Conservation (phyloP, 2,329 filamentous ascomycete genomes). For the Atkinsonella texensis region DNA sequence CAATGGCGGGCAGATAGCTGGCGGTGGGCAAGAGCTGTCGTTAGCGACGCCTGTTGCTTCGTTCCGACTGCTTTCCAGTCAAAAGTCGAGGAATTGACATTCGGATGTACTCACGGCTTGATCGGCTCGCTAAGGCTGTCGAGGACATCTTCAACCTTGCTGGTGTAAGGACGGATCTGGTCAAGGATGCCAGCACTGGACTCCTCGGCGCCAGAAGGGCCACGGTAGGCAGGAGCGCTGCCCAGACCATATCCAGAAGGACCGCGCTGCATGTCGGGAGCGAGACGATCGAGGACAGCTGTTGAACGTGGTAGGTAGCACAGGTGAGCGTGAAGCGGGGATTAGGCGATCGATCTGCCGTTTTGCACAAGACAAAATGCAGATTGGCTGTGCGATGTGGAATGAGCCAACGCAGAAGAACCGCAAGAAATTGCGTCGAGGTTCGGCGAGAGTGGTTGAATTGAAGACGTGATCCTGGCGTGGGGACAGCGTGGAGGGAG, state of each 20-base stretch:
- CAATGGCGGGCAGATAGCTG: slow-evolving; percentile 89
- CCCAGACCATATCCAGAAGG: slow-evolving; percentile 76
- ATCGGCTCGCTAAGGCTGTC: slow-evolving; percentile 81
- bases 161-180: slow-evolving; percentile 84
- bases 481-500: too few relatives aligned
- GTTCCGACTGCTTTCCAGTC: neutral
- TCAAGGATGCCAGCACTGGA: slow-evolving; percentile 55
- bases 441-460: too few relatives aligned
- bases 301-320: neutral
- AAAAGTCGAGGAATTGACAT: neutral
- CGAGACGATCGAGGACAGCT: neutral
- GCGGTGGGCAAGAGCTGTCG: slow-evolving; percentile 8
- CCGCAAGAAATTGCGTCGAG: too few relatives aligned
- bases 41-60: slow-evolving; percentile 9
- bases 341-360: too few relatives aligned
- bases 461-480: too few relatives aligned
- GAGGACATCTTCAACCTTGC: slow-evolving; percentile 92
- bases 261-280: slow-evolving; percentile 34
- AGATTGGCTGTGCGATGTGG: too few relatives aligned
- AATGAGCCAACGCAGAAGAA: too few relatives aligned
- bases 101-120: slow-evolving; percentile 58
- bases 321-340: neutral
- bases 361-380: too few relatives aligned
- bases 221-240: slow-evolving; percentile 55
- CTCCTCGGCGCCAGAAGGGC: slow-evolving; percentile 38